Conservation (phyloP, 805 yeast species). For the Candida oleophila region DNA sequence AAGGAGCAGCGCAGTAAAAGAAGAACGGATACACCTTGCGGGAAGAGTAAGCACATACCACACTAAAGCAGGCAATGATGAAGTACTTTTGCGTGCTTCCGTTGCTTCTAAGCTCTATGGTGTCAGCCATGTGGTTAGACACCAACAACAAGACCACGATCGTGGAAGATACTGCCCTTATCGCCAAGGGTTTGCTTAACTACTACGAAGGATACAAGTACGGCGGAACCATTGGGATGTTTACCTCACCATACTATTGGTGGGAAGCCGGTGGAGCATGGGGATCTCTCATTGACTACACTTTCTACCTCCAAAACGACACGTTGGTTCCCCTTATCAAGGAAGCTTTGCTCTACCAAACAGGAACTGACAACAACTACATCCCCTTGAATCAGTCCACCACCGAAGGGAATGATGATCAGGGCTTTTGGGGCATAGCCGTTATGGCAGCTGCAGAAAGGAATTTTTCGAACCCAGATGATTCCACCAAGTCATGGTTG, state of each 20-base stretch:
- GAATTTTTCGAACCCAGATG: conserved; percentile 62
- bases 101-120: conserved; percentile 1
- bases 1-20: too few relatives aligned
- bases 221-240: conserved; percentile 87
- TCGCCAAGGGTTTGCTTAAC: conserved; percentile 74
- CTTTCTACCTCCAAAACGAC: conserved; percentile 66
- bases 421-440: conserved; percentile 94
- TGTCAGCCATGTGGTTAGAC: conserved; percentile 32
- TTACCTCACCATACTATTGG: conserved; percentile 91
- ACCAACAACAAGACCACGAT: conserved; percentile 45
- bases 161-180: conserved; percentile 53
- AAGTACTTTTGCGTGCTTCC: not conserved
- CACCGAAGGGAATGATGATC: conserved; percentile 97
- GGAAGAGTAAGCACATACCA: too few relatives aligned
- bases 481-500: conserved; percentile 36
- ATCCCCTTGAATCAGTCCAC: conserved; percentile 86
- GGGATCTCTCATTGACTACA: conserved; percentile 82
- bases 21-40: too few relatives aligned
- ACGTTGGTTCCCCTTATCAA: conserved; percentile 60
- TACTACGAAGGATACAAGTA: conserved; percentile 67
- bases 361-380: conserved; percentile 64
- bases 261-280: conserved; percentile 98
- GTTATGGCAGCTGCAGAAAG: conserved; percentile 91
- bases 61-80: not conserved
- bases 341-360: conserved; percentile 69